These are phyloP conservation scores for Logfia minima DNA, from an alignment of 129 eudicot species.

Conservation along the genomic window DNA sequence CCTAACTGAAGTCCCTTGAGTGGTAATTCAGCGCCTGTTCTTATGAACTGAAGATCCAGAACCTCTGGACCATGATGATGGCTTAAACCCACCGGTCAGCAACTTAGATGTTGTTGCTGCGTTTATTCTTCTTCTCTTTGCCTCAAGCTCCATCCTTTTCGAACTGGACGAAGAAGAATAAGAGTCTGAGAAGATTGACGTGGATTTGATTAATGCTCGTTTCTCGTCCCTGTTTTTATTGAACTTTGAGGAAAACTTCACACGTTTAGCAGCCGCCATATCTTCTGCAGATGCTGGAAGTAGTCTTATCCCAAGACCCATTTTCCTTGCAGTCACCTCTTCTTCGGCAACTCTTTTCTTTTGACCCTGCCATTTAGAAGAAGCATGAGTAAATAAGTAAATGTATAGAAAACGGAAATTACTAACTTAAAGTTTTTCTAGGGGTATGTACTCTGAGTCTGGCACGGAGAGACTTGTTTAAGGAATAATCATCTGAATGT, in stretches of 20 bases:
- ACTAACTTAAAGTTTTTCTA: neutral
- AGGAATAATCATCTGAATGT: slow-evolving; percentile 71
- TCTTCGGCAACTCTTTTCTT: slow-evolving; percentile 91
- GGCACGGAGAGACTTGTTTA: slow-evolving; percentile 74
- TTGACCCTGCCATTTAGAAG: slow-evolving; percentile 43
- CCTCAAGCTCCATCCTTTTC: slow-evolving; percentile 60
- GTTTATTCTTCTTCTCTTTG: slow-evolving; percentile 74
- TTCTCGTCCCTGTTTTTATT: slow-evolving; percentile 62
- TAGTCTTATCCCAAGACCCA: slow-evolving; percentile 75
- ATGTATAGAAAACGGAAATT: neutral
- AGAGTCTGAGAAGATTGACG: slow-evolving; percentile 56
- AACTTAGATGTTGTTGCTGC: slow-evolving; percentile 70
- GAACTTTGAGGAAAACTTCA: slow-evolving; percentile 63
- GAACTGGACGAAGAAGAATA: slow-evolving; percentile 39
- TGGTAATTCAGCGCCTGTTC: slow-evolving; percentile 30
- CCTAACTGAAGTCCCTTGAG: neutral
- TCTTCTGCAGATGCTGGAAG: slow-evolving; percentile 81
- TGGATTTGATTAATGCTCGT: slow-evolving; percentile 61
- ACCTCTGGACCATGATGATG: slow-evolving; percentile 63
- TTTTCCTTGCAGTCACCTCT: slow-evolving; percentile 61
- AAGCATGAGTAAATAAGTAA: neutral
- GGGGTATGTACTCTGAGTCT: slow-evolving; percentile 53
- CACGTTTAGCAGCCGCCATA: slow-evolving; percentile 56
- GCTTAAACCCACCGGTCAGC: slow-evolving; percentile 68
- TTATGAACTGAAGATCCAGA: slow-evolving; percentile 38